Percentiles rank a stretch among this genome's conserved stretches.
phyloP scores from a whole-genome alignment of 345 rosid genomes.

The Boechera retrofracta region DNA sequence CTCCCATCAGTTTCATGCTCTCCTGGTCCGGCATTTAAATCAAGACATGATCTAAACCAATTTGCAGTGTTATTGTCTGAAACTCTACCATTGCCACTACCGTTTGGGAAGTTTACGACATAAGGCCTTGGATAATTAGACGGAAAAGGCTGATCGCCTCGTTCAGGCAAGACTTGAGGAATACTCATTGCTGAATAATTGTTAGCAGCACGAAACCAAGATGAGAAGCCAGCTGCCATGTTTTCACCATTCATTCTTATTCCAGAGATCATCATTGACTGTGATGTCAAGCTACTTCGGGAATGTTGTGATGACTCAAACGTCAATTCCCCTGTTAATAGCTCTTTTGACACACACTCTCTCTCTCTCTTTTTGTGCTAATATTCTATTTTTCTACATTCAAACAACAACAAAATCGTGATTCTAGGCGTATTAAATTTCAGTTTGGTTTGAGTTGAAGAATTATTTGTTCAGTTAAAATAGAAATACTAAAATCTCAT shows the following conservation, averaged over 20 bases:
- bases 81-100: constrained; percentile 50
- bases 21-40: constrained; percentile 87
- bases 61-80: constrained; percentile 54
- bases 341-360: constrained; percentile 10
- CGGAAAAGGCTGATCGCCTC: constrained; percentile 71
- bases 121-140: constrained; percentile 68
- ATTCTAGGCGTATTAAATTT: not conserved
- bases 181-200: constrained; percentile 60
- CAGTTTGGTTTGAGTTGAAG: not conserved
- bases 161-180: constrained; percentile 65
- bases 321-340: constrained; percentile 8
- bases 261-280: constrained; percentile 57
- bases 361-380: not conserved
- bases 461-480: not conserved
- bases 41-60: constrained; percentile 76
- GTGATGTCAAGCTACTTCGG: constrained; percentile 56
- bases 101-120: constrained; percentile 64
- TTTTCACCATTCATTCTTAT: constrained; percentile 57
- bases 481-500: too few species aligned
- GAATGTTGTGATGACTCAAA: constrained; percentile 58
- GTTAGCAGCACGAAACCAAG: constrained; percentile 73
- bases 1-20: constrained; percentile 69
- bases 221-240: constrained; percentile 57
- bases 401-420: too few species aligned
- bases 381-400: not conserved